Evolutionary conservation across 495 filamentous ascomycete species (phyloP), one percentile per base, ranked within the genome.

Genomic region (Daldinia bambusicola): DNA sequence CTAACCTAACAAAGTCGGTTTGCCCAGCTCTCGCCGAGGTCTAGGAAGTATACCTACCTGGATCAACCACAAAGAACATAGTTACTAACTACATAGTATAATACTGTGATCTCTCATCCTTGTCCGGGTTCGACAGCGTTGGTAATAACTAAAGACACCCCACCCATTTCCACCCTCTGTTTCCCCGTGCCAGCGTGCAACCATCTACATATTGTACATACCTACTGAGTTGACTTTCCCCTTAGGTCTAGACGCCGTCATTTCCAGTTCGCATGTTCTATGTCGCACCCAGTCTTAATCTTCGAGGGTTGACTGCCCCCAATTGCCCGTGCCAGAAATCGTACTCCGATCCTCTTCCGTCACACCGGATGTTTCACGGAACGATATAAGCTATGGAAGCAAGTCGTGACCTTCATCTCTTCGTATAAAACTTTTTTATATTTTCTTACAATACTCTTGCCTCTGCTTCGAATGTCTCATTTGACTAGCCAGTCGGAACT

Each of bases 321-420:
- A 69, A 67, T 62, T 68, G 56, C 48, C 59, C 70, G 57, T 61
- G 36, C 41, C 70, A 69, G 61, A 56, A 69, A 73, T 57, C 61
- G 57, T 66, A 48, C 50, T 52, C 70, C 65, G 61, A 58, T 69
- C 30, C 70, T 60, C 48, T 51, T 55, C 48, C 34, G 70, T 73
- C 53, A 59, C 70, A 69, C 66, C 32, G 48, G 41, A 63, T 73
- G 70, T 73, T 73, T 66, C 70, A 69, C 70, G 50, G 70, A 41
- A 22, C 57, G 60, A 66, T 69, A 73, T 73, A 73, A 73, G 61
- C 56, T 73, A 69, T 66, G 61, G 70, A 51, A 62, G 36, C 66
- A 58, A 53, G 66, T 53, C 37, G 55, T 69, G 57, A 62, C 70
- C 58, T 68, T 63, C 55, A 65, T 63, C 43, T 62, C 55, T 36